These are phyloP conservation scores for Nitzschia putrida DNA, from an alignment of 108 stramenopile species.

Conservation along the genomic window DNA sequence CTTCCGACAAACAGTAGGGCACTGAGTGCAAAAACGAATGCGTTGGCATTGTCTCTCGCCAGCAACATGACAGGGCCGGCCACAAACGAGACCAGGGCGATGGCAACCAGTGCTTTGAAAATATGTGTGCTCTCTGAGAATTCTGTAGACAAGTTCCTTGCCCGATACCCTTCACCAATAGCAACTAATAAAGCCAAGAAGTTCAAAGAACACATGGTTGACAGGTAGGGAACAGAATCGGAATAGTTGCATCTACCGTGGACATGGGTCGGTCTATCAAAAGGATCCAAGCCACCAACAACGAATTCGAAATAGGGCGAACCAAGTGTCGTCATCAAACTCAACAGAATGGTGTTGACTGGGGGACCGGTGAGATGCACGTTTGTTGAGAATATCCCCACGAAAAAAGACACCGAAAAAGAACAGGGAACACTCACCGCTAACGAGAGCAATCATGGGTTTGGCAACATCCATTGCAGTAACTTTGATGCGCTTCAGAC, in stretches of 20 bases:
- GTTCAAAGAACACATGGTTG: neutral
- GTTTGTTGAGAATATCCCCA: too few species aligned
- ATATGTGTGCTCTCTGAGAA: slow-evolving; percentile 54
- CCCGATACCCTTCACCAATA: neutral
- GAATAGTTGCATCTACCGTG: slow-evolving; percentile 14
- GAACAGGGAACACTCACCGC: neutral
- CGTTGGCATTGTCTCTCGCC: slow-evolving; percentile 28
- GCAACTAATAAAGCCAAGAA: neutral
- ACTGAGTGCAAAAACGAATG: slow-evolving; percentile 20
- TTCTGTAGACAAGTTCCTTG: too few species aligned
- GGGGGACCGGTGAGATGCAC: neutral
- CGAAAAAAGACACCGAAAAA: too few species aligned
- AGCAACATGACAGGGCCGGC: slow-evolving; percentile 49
- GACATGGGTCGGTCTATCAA: slow-evolving; percentile 8
- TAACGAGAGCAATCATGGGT: slow-evolving; percentile 41
- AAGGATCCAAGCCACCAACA: slow-evolving; percentile 5
- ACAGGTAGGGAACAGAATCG: slow-evolving; percentile 18
- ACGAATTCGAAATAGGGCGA: slow-evolving; percentile 24
- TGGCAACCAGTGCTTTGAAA: slow-evolving; percentile 30
- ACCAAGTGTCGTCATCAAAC: slow-evolving; percentile 41
- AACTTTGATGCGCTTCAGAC: slow-evolving; percentile 48
- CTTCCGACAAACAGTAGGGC: slow-evolving; percentile 37
- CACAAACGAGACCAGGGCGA: slow-evolving; percentile 31
- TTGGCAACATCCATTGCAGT: slow-evolving; percentile 45
- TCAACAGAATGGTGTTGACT: slow-evolving; percentile 37